phyloP scores from a whole-genome alignment of 75 land plant species.

The Ceratopteris richardii region DNA sequence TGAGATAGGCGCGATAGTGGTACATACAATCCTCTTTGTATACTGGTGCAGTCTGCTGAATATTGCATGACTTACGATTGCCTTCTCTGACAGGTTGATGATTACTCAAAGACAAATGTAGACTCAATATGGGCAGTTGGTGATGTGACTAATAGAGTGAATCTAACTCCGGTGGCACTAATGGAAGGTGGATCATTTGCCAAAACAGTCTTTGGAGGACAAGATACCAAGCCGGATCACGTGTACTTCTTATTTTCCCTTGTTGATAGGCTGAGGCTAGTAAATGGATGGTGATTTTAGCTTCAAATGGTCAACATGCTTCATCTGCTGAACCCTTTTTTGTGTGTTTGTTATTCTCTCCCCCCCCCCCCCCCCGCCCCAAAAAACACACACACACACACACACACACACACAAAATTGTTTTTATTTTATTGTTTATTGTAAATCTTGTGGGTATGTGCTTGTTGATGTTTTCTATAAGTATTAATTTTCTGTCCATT shows the following conservation, averaged over 20 bases:
- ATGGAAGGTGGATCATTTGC: slow-evolving; percentile 99
- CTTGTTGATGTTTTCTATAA: too few relatives aligned
- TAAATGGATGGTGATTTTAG: too few relatives aligned
- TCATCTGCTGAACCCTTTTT: too few relatives aligned
- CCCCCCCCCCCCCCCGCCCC: too few relatives aligned
- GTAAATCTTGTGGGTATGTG: too few relatives aligned
- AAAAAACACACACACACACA: too few relatives aligned
- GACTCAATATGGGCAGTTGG: slow-evolving; percentile 99
- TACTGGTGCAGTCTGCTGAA: background rate
- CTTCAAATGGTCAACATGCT: too few relatives aligned
- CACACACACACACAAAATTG: too few relatives aligned
- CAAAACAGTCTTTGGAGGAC: slow-evolving; percentile 72
- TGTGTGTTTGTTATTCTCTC: too few relatives aligned
- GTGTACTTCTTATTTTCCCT: too few relatives aligned
- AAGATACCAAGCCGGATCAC: slow-evolving; percentile 78
- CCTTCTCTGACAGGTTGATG: slow-evolving; percentile 60
- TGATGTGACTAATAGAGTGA: slow-evolving; percentile 89
- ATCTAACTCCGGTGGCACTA: slow-evolving; percentile 95
- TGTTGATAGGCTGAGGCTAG: background rate
- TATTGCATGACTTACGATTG: background rate
- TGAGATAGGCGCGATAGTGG: slow-evolving; percentile 88
- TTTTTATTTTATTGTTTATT: too few relatives aligned
- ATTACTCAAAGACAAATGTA: slow-evolving; percentile 76
- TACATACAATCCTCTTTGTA: slow-evolving; percentile 13
- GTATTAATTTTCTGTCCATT: too few relatives aligned